Percentiles rank a stretch among this genome's conserved stretches.
Evolutionary conservation across 2,329 filamentous ascomycete species (phyloP).

Genomic region (Cladophialophora psammophila): DNA sequence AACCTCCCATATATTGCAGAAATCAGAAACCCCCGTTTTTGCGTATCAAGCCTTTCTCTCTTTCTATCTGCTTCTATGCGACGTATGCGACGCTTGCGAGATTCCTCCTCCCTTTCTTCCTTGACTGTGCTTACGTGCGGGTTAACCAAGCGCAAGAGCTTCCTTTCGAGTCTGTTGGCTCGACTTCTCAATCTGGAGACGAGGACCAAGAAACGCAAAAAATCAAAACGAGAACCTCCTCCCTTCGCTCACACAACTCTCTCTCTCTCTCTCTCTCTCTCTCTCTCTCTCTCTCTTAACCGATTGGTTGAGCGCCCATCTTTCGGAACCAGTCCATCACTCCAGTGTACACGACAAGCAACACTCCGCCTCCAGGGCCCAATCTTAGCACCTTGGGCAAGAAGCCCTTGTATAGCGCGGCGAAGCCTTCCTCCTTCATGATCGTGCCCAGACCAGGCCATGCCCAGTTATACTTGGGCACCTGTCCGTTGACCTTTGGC

Average conservation of each 20-base stretch:
- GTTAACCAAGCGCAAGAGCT: neutral
- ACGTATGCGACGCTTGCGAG: neutral
- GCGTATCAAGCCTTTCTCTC: too few species aligned
- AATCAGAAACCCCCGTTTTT: too few species aligned
- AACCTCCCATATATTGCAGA: neutral
- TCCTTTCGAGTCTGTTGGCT: neutral
- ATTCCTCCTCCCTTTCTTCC: neutral
- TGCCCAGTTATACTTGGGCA: slow-evolving; percentile 99
- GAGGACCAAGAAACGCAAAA: neutral
- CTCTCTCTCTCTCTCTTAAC: slow-evolving; percentile 1
- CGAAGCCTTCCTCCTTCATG: slow-evolving; percentile 90
- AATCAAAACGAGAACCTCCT: too few species aligned
- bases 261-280: neutral
- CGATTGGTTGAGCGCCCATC: slow-evolving; percentile 54
- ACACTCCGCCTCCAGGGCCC: slow-evolving; percentile 71
- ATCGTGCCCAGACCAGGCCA: slow-evolving; percentile 86
- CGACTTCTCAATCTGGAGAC: neutral
- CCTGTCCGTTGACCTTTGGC: slow-evolving; percentile 77
- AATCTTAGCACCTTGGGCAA: slow-evolving; percentile 87
- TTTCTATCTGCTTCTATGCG: slow-evolving; percentile 1
- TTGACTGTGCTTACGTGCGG: neutral
- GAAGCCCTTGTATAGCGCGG: slow-evolving; percentile 96
- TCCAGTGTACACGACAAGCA: slow-evolving; percentile 58
- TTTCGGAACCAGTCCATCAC: slow-evolving; percentile 83
- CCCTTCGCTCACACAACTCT: too few species aligned